These are phyloP conservation scores for Metschnikowia anglica DNA, from an alignment of 805 yeast species.

Conservation along the genomic window DNA sequence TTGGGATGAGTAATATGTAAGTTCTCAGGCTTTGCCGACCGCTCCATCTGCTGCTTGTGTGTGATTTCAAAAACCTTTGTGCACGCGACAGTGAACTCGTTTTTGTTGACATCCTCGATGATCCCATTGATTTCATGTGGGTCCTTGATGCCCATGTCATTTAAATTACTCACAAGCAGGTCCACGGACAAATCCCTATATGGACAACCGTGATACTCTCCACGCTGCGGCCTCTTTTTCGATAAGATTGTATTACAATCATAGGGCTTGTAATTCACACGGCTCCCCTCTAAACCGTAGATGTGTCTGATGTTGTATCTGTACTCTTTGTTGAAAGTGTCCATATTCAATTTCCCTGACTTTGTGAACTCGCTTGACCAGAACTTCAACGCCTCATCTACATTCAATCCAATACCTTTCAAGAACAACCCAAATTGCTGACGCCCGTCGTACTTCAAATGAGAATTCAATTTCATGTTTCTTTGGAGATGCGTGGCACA, in stretches of 20 bases:
- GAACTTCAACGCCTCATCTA: constrained; percentile 84
- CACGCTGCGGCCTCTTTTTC: constrained; percentile 64
- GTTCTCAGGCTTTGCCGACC: constrained; percentile 47
- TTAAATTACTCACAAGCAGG: constrained; percentile 53
- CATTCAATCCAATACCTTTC: constrained; percentile 83
- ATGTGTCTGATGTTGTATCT: constrained; percentile 82
- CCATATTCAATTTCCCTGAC: constrained; percentile 53
- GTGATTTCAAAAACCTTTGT: constrained; percentile 82
- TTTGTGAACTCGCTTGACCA: constrained; percentile 76
- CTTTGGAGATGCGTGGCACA: constrained; percentile 70
- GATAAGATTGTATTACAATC: constrained; percentile 75
- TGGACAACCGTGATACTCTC: constrained; percentile 91
- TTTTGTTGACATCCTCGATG: constrained; percentile 62
- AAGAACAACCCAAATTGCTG: constrained; percentile 82
- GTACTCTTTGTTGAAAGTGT: constrained; percentile 84
- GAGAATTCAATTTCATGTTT: constrained; percentile 60
- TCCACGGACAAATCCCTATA: constrained; percentile 75
- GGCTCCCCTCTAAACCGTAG: constrained; percentile 89
- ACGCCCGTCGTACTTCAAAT: constrained; percentile 79
- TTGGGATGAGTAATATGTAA: constrained; percentile 82
- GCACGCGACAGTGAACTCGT: constrained; percentile 83
- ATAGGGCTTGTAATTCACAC: constrained; percentile 83
- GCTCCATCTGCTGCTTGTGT: constrained; percentile 45
- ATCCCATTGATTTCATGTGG: constrained; percentile 57
- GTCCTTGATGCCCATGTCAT: constrained; percentile 64